These are phyloP conservation scores for Prunus padus DNA, from an alignment of 306 rosid genomes.

Conservation along the genomic window DNA sequence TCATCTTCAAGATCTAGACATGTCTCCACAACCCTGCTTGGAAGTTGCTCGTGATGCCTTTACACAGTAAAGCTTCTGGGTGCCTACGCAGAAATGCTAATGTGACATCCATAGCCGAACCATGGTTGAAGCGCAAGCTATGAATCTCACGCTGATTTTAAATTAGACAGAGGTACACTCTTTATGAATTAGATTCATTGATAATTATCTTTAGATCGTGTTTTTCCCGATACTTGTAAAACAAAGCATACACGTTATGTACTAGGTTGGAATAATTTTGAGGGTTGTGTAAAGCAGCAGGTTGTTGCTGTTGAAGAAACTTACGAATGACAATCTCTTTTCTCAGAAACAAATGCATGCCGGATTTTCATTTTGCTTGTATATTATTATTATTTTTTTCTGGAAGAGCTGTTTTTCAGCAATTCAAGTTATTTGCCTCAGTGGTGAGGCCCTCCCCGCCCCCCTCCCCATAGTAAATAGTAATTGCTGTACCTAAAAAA, in stretches of 20 bases:
- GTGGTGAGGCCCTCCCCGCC: too few relatives aligned
- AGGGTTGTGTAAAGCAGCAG: constrained; percentile 19
- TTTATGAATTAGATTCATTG: constrained; percentile 6
- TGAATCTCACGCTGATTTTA: constrained; percentile 10
- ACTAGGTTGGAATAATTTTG: constrained; percentile 11
- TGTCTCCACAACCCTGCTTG: constrained; percentile 12
- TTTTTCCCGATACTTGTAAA: constrained; percentile 18
- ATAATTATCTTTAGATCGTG: background rate
- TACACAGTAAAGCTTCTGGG: constrained; percentile 8
- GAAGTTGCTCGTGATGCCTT: constrained; percentile 18
- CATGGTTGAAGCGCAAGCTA: constrained; percentile 15
- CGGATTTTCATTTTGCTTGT: background rate
- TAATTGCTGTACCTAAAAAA: too few relatives aligned
- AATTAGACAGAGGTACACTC: background rate
- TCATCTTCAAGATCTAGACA: constrained; percentile 5
- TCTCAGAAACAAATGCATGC: background rate
- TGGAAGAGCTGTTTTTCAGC: background rate
- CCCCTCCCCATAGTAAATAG: too few relatives aligned
- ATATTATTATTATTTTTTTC: background rate
- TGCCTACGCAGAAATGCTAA: constrained; percentile 14
- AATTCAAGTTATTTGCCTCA: too few relatives aligned
- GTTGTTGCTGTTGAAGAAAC: constrained; percentile 15
- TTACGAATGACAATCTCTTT: background rate
- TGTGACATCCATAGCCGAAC: constrained; percentile 9
- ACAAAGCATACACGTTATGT: background rate